These are phyloP conservation scores for Starmerella etchellsii DNA, from an alignment of 805 yeast genomes.

Conservation along the genomic window DNA sequence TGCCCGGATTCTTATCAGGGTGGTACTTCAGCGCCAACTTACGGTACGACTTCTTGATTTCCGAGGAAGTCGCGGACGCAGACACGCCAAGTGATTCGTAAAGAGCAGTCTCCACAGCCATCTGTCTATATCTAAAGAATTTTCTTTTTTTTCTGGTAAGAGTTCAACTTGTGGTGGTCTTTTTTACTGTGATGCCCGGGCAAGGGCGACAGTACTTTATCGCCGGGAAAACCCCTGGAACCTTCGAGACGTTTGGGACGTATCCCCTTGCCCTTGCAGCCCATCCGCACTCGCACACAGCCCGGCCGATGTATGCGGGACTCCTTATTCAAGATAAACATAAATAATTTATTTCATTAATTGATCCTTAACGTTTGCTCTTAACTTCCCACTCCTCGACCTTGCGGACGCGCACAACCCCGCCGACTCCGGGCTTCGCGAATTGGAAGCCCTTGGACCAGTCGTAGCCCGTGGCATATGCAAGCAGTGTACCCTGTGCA, in stretches of 20 bases:
- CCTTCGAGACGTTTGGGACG: no score
- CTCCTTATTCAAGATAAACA: no score
- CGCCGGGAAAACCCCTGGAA: no score
- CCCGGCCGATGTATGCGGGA: no score
- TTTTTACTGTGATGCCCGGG: no score
- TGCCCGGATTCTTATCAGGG: constrained; percentile 63
- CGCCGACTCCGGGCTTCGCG: constrained; percentile 64
- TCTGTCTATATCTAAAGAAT: constrained; percentile 20
- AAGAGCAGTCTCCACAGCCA: constrained; percentile 62
- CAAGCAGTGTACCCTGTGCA: constrained; percentile 69
- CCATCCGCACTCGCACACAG: no score
- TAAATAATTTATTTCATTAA: not conserved
- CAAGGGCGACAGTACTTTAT: no score
- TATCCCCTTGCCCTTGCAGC: no score
- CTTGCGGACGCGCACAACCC: constrained; percentile 67
- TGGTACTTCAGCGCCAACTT: constrained; percentile 59
- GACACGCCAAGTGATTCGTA: constrained; percentile 48
- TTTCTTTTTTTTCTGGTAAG: not conserved
- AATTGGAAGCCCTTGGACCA: constrained; percentile 78
- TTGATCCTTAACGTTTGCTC: no score
- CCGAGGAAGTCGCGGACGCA: constrained; percentile 37
- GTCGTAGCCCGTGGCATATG: constrained; percentile 86
- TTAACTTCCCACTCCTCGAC: constrained; percentile 77
- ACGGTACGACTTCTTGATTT: constrained; percentile 64
- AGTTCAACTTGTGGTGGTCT: no score